Evolutionary conservation across 1,284 basidiomycete species (phyloP).

Genomic region (Puccinia hordei): DNA sequence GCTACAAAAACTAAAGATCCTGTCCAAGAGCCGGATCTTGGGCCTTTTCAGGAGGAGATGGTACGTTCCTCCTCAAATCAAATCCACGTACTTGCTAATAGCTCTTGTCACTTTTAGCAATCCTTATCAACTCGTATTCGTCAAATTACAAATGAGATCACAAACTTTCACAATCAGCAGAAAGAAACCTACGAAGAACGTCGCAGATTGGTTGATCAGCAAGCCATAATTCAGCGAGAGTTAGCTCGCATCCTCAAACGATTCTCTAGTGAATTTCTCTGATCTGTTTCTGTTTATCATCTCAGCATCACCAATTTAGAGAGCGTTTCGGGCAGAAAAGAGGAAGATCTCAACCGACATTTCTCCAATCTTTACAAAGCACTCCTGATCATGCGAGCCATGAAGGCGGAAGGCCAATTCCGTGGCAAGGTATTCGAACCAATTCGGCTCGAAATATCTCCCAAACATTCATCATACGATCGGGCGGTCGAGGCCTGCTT

Average conservation of each 20-base stretch:
- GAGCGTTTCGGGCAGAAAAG: slow-evolving; percentile 39
- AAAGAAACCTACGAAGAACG: slow-evolving; percentile 41
- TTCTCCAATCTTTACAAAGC: slow-evolving; percentile 9
- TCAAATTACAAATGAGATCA: slow-evolving; percentile 11
- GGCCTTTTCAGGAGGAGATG: slow-evolving; percentile 20
- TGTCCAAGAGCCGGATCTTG: slow-evolving; percentile 29
- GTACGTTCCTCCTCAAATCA: background rate
- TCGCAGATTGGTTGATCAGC: no score
- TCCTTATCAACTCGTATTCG: slow-evolving; percentile 31
- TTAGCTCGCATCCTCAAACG: no score
- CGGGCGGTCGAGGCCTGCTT: slow-evolving; percentile 37
- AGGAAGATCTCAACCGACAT: slow-evolving; percentile 5
- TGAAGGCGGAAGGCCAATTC: slow-evolving; percentile 36
- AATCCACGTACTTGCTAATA: background rate
- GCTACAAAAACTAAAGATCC: slow-evolving; percentile 22
- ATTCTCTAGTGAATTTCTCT: background rate
- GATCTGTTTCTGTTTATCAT: background rate
- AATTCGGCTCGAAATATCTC: slow-evolving; percentile 27
- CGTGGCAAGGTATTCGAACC: slow-evolving; percentile 45
- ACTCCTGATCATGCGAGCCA: slow-evolving; percentile 19
- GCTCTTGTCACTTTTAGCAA: slow-evolving; percentile 16
- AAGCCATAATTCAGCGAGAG: no score
- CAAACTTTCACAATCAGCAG: slow-evolving; percentile 9
- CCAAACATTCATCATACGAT: slow-evolving; percentile 26
- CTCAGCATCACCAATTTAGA: slow-evolving; percentile 12